Evolutionary conservation across 495 filamentous ascomycete species (phyloP).

Genomic region (Tetracladium setigerum): DNA sequence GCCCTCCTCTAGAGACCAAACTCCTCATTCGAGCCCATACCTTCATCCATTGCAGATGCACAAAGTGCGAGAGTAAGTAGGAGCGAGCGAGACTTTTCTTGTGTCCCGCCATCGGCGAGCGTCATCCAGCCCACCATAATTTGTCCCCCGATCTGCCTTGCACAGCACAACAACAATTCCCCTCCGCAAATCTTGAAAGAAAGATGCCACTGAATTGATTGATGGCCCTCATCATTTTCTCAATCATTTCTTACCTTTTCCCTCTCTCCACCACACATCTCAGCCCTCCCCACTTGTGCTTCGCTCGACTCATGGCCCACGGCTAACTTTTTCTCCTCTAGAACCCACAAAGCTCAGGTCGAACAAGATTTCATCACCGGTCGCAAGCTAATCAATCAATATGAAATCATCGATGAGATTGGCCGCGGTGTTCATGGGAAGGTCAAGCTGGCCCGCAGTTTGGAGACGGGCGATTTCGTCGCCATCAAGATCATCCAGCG

Average conservation of each 20-base stretch:
- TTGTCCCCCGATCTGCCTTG: background rate
- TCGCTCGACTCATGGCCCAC: background rate
- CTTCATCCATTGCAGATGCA: slow-evolving; percentile 26
- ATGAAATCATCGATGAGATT: slow-evolving; percentile 92
- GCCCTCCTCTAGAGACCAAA: slow-evolving; percentile 15
- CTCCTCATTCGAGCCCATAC: slow-evolving; percentile 22
- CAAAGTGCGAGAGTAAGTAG: slow-evolving; percentile 43
- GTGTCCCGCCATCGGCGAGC: background rate
- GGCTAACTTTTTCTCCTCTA: slow-evolving; percentile 19
- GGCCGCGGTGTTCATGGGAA: slow-evolving; percentile 95
- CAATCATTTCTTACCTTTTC: background rate
- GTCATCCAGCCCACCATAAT: slow-evolving; percentile 5
- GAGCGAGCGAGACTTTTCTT: background rate
- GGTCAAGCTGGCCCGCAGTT: slow-evolving; percentile 84
- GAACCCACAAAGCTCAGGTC: slow-evolving; percentile 80
- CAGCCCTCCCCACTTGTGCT: background rate
- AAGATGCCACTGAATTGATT: background rate
- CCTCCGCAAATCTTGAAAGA: background rate
- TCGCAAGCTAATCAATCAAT: slow-evolving; percentile 93
- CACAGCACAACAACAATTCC: background rate
- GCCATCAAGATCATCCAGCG: slow-evolving; percentile 98
- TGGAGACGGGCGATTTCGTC: slow-evolving; percentile 69
- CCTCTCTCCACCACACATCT: background rate
- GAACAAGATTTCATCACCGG: slow-evolving; percentile 83
- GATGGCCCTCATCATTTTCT: background rate